Evolutionary conservation across 495 filamentous ascomycete genomes (phyloP), one percentile per base, ranked within the genome.

Genomic region (Cetradonia linearis): DNA sequence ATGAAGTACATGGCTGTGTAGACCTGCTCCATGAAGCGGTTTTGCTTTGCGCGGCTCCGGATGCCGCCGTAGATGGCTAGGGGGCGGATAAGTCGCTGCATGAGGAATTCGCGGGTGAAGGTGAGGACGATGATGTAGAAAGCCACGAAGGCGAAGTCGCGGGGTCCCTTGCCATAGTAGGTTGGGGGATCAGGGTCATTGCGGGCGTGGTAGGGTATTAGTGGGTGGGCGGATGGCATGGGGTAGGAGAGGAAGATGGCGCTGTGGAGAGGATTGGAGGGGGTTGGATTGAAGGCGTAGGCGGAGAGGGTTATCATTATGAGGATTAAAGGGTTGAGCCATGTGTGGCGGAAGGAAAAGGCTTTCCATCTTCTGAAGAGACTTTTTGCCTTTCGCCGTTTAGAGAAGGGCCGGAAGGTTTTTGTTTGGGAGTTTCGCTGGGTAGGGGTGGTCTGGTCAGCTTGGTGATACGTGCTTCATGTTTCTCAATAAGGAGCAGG

Each of bases 1-100:
- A 73, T 82, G 68, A 96, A 96, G 76, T 98, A 98, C 34, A 96
- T 77, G n/a, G 90, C 93, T 2, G 92, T 96, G 76, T 98, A 98
- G 65, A 87, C 81, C 73, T 98, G 93, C 72, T 98, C 93, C 89
- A 96, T 94, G 78, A 95, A 97, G 18, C 93, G 85, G 11, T 87
- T 79, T 56, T 91, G 88, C 75, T 96, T 98, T 47, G 81, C 82
- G 34, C 85, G 81, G 52, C 80, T 82, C 47, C 74, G 80, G 65
- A 98, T 83, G 5, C 90, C 89, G 54, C 74, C 82, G 60, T 75
- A 77, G 30, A 82, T 74, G 5, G 91, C 91, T 65, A 89, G 71
- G 0, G 89, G 93, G 7, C 88, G 87, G 58, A 97, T 81, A 50
- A 95, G 60, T 64, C 88, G 87, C 76, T 96, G 92, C 92, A 97